These are phyloP conservation scores for Stentor roeselii DNA, from an alignment of 73 alveolate species.

Conservation along the genomic window DNA sequence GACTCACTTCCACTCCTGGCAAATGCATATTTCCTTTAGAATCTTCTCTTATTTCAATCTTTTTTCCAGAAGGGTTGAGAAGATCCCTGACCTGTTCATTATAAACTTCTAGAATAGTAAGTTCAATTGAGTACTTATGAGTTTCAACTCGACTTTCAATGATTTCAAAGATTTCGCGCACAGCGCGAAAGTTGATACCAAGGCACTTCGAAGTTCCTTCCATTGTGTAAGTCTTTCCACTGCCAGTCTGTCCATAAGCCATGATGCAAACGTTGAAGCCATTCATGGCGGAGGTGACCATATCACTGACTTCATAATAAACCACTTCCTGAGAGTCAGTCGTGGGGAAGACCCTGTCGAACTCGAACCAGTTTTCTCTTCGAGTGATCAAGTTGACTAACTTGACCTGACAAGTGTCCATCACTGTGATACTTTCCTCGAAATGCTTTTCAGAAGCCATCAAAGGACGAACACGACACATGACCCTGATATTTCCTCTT, in stretches of 20 bases:
- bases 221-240: constrained; percentile 95
- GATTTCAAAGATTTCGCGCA: constrained; percentile 81
- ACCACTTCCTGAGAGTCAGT: constrained; percentile 1
- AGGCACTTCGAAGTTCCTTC: constrained; percentile 81
- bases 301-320: constrained; percentile 59
- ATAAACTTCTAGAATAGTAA: constrained; percentile 85
- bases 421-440: not conserved
- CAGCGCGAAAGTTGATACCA: constrained; percentile 84
- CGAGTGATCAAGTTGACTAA: not conserved
- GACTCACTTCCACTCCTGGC: constrained; percentile 93
- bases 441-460: constrained; percentile 21
- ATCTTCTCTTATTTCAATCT: constrained; percentile 92
- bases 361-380: constrained; percentile 5
- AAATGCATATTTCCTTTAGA: constrained; percentile 95
- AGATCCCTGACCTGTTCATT: constrained; percentile 92
- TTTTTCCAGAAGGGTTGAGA: constrained; percentile 74
- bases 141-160: constrained; percentile 77
- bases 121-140: constrained; percentile 81
- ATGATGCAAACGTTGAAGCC: constrained; percentile 94
- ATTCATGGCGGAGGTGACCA: constrained; percentile 88
- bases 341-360: constrained; percentile 26
- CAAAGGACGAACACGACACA: constrained; percentile 91
- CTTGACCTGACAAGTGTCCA: constrained; percentile 27
- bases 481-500: constrained; percentile 85
- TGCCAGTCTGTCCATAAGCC: constrained; percentile 99